Evolutionary conservation across 192 early-diverging fungal species (phyloP).

Genomic region (Linnemannia elongata): DNA sequence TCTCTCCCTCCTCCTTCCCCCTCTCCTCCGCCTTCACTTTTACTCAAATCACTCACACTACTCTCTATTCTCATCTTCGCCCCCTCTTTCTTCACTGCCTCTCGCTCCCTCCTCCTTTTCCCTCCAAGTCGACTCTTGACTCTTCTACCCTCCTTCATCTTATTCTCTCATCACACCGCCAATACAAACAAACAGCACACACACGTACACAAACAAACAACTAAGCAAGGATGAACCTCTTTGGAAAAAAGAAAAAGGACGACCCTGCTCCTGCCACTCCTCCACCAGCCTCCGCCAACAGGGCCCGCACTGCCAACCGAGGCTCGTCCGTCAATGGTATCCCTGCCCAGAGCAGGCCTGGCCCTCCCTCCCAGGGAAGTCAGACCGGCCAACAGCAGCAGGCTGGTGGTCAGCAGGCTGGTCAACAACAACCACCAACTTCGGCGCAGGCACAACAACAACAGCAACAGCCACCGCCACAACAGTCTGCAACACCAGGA

Average conservation of each 20-base stretch:
- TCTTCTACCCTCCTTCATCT: background rate
- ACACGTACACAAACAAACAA: background rate
- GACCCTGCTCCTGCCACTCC: background rate
- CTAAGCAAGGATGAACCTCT: constrained; percentile 28
- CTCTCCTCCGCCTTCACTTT: background rate
- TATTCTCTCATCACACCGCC: background rate
- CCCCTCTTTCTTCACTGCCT: background rate
- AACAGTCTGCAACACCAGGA: background rate
- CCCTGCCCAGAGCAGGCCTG: background rate
- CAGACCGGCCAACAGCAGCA: background rate
- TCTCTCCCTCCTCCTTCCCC: background rate
- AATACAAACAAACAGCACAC: background rate
- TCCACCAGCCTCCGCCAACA: constrained; percentile 14
- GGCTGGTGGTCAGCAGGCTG: constrained; percentile 1
- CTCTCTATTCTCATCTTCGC: background rate
- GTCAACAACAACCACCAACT: background rate
- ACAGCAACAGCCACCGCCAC: constrained; percentile 11
- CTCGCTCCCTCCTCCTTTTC: background rate
- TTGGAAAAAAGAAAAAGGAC: constrained; percentile 36
- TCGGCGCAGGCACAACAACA: constrained; percentile 4
- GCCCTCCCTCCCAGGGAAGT: constrained; percentile 18
- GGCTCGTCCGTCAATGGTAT: constrained; percentile 29
- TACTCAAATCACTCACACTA: background rate
- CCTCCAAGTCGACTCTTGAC: constrained; percentile 1
- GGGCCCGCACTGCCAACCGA: constrained; percentile 20